Percentiles rank a stretch among this genome's conserved stretches.
phyloP scores from a whole-genome alignment of 148 eudicot genomes.

The Vaccinium corymbosum region DNA sequence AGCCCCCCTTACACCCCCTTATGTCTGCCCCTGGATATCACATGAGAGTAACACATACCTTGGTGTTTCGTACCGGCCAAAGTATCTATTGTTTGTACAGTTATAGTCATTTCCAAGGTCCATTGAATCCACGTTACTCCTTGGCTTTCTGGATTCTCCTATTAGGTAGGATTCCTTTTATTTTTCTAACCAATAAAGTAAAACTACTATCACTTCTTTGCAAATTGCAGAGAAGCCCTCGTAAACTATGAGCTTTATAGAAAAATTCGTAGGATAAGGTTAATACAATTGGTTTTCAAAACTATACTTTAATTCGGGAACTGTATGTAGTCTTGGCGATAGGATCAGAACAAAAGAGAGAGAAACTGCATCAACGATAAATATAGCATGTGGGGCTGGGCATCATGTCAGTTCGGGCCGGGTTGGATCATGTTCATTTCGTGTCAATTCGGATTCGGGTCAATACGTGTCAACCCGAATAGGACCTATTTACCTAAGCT shows the following conservation, averaged over 20 bases:
- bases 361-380: not conserved
- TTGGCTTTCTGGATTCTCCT: not conserved
- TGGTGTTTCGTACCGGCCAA: too few relatives aligned
- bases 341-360: not conserved
- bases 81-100: not conserved
- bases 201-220: not conserved
- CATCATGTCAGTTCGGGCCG: too few relatives aligned
- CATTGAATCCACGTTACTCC: not conserved
- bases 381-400: not conserved
- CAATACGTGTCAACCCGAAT: too few relatives aligned
- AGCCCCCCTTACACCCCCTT: too few relatives aligned
- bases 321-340: not conserved
- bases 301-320: not conserved
- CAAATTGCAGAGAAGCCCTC: conserved; percentile 5
- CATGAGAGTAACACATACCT: too few relatives aligned
- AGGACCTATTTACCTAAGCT: too few relatives aligned
- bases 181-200: not conserved
- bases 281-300: too few relatives aligned
- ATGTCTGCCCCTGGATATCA: too few relatives aligned
- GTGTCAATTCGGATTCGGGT: too few relatives aligned
- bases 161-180: not conserved
- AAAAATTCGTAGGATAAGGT: not conserved
- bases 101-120: not conserved
- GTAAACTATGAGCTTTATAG: not conserved
- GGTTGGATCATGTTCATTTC: too few relatives aligned